Base-by-base conservation (phyloP, 1,284 basidiomycete species). In the Sanghuangporus weigelae region DNA sequence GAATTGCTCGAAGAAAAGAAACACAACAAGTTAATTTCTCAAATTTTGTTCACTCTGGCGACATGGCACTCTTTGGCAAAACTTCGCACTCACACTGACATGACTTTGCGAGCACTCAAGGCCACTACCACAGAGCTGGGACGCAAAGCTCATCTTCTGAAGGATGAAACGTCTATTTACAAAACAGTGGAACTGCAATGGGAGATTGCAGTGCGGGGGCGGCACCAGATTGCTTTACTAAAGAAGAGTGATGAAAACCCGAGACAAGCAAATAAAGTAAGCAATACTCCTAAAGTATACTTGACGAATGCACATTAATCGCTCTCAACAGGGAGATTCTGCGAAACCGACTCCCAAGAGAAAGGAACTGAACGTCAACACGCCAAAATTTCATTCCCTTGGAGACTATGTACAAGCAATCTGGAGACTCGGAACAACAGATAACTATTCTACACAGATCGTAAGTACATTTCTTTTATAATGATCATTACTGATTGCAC, bases 21-120 rank as follows among this genome's bases (percentile, higher is more conserved):
- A 4, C 61, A 70, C 54, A 70, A 76, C 57, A 35, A 58, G 2
- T 42, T 66, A 1, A 59, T 75, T 8, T 59, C 70, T 11, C 58
- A 68, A 4, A 57, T 78, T 4, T 53, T 75, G 6, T 75, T 68
- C 57, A 53, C 58, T 3, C 50, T 71, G 0, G 68, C 69, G 8
- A 66, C 69, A 38, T 76, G 72, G 74, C 75, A 77, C 57, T 61
- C 61, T 0, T 66, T 76, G 0, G 75, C 73, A 0, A 78, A 77
- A 59, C 69, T 77, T 11, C 67, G 72, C 10, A 61, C 73, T 46
- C 76, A 77, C 42, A 74, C 74, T 0, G 70, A 72, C 7, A 50
- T 21, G 16, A 61, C 50, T 7, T 7, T 61, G 0, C 10, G 59
- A 0, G 19, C 66, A 1, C 67, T 77, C 0, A 65, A 72, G 0